Percentiles rank a stretch among this genome's conserved stretches.
Evolutionary conservation across 805 yeast species (phyloP).

Genomic region (Candida hispaniensis): DNA sequence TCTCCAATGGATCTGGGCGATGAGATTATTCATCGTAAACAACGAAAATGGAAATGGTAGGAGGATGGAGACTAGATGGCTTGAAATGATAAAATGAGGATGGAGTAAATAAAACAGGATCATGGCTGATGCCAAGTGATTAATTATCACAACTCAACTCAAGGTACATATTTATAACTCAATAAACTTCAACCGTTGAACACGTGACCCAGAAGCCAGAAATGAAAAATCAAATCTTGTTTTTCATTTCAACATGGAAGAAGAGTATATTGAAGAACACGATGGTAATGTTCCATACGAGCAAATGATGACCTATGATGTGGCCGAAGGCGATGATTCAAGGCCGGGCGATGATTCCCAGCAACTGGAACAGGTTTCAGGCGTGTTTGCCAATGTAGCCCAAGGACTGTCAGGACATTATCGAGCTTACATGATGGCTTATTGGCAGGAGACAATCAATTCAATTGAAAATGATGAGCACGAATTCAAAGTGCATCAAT

Average conservation of each 20-base stretch:
- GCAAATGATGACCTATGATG: constrained; percentile 15
- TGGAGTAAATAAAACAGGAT: too few relatives aligned
- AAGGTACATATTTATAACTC: too few relatives aligned
- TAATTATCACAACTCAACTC: too few relatives aligned
- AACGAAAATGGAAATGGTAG: too few relatives aligned
- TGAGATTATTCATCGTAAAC: too few relatives aligned
- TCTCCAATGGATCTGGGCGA: too few relatives aligned
- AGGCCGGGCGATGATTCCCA: background rate
- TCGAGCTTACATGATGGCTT: constrained; percentile 82
- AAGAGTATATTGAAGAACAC: constrained; percentile 14
- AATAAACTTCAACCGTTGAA: too few relatives aligned
- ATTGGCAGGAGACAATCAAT: constrained; percentile 95
- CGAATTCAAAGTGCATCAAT: constrained; percentile 83
- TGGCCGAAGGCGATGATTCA: constrained; percentile 8
- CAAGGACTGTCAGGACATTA: constrained; percentile 80
- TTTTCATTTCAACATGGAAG: constrained; percentile 1
- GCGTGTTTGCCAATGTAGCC: constrained; percentile 80
- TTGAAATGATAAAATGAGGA: too few relatives aligned
- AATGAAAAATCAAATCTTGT: too few relatives aligned
- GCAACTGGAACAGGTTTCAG: constrained; percentile 29
- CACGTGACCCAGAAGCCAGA: too few relatives aligned
- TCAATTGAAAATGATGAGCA: constrained; percentile 62
- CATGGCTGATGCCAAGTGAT: too few relatives aligned
- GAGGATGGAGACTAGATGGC: too few relatives aligned
- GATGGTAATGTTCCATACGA: constrained; percentile 13